A percentile compares a stretch with the other conserved stretches of the same genome.
phyloP scores from a whole-genome alignment of 257 asterid genomes.

The Solanum pimpinellifolium region DNA sequence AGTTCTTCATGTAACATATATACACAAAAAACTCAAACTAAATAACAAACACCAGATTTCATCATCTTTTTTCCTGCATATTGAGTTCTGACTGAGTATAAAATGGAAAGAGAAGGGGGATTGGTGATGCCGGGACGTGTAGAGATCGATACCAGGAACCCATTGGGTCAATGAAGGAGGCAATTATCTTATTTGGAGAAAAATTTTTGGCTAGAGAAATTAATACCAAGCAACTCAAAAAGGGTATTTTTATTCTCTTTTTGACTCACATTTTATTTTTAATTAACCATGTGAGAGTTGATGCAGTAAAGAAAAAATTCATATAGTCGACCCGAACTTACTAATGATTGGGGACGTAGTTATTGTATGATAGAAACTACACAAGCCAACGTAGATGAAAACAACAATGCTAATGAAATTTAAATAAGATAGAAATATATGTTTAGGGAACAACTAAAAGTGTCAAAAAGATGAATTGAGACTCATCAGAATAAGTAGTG shows the following conservation, averaged over 20 bases:
- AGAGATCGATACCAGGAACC: constrained; percentile 68
- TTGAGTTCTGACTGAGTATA: background rate
- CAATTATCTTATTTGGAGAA: constrained; percentile 67
- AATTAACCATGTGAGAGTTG: background rate
- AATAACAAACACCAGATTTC: background rate
- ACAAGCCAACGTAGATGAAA: background rate
- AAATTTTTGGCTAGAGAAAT: constrained; percentile 63
- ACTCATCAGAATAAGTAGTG: background rate
- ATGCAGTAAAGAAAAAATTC: background rate
- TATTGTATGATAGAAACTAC: background rate
- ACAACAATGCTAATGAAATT: background rate
- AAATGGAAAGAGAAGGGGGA: constrained; percentile 39
- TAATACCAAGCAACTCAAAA: constrained; percentile 41
- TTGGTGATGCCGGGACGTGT: constrained; percentile 74
- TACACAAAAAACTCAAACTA: background rate
- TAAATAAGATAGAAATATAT: background rate
- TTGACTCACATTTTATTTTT: background rate
- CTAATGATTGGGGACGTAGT: background rate
- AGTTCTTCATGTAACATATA: background rate
- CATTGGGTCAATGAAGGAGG: constrained; percentile 74
- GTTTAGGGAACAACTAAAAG: background rate
- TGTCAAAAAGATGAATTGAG: background rate
- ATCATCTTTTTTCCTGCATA: background rate
- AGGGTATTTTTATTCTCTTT: constrained; percentile 16
- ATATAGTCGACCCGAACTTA: background rate